Conservation (phyloP, 371 early-diverging fungal species). For the Coemansia sp. region DNA sequence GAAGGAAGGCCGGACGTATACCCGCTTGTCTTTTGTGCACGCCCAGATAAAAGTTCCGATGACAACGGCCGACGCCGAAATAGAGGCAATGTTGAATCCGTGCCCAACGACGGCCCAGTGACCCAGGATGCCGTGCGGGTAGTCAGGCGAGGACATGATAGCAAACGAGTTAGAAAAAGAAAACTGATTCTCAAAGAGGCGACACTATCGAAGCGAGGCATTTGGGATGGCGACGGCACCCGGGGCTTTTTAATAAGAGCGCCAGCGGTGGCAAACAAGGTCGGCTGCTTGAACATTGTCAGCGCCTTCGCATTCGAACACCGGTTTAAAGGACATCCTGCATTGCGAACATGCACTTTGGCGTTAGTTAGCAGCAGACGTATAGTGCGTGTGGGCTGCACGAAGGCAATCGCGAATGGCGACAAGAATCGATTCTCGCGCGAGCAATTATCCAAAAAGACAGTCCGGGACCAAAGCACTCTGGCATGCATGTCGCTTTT, state of each 20-base stretch:
- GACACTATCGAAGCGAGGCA: too few species aligned
- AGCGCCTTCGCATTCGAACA: background rate
- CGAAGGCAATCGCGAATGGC: background rate
- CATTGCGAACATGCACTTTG: background rate
- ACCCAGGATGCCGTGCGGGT: constrained; percentile 38
- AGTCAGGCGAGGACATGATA: constrained; percentile 3
- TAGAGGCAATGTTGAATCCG: constrained; percentile 41
- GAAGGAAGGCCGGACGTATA: constrained; percentile 15
- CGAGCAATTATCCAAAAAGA: background rate
- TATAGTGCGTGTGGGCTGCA: background rate
- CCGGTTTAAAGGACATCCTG: background rate
- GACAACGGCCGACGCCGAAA: constrained; percentile 26
- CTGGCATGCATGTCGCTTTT: background rate
- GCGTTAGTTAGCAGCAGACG: background rate
- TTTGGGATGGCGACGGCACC: too few species aligned
- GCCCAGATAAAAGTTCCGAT: constrained; percentile 11
- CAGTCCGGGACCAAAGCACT: too few species aligned
- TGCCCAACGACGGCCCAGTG: constrained; percentile 42
- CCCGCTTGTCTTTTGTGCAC: background rate
- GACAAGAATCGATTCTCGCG: background rate
- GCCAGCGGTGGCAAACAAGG: too few species aligned
- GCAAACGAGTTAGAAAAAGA: background rate
- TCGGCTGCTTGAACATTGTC: too few species aligned
- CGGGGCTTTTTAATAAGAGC: too few species aligned
- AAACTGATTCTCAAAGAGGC: background rate